phyloP scores from a whole-genome alignment of 192 early-diverging fungal genomes.

The Dissophora ornata region DNA sequence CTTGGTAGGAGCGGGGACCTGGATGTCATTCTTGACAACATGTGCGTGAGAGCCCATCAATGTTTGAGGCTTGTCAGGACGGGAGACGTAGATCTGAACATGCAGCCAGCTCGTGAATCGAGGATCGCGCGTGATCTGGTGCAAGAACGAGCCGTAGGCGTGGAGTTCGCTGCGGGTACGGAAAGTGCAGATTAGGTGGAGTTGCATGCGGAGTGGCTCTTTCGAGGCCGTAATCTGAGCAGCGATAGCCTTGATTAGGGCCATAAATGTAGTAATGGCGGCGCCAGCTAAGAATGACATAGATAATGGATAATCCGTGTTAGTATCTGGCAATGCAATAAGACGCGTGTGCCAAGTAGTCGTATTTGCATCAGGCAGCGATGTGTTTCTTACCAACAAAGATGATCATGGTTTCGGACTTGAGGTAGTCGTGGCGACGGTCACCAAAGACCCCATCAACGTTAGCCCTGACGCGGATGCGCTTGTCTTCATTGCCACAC shows the following conservation, averaged over 20 bases:
- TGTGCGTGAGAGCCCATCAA: constrained; percentile 48
- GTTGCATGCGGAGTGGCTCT: constrained; percentile 43
- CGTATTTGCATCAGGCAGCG: too few species aligned
- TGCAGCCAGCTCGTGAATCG: constrained; percentile 45
- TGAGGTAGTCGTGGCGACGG: constrained; percentile 46
- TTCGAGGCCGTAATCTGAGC: constrained; percentile 39
- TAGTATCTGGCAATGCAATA: background rate
- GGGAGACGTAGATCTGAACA: constrained; percentile 48
- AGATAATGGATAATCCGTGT: background rate
- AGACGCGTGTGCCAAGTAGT: background rate
- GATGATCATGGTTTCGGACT: constrained; percentile 37
- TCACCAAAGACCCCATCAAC: constrained; percentile 52
- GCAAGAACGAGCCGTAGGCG: constrained; percentile 51
- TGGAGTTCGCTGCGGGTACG: constrained; percentile 48
- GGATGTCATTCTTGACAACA: constrained; percentile 49
- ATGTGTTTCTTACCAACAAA: constrained; percentile 25
- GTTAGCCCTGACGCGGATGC: constrained; percentile 39
- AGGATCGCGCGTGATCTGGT: constrained; percentile 47
- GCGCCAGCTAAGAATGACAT: constrained; percentile 22
- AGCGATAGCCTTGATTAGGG: constrained; percentile 50
- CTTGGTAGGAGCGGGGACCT: constrained; percentile 22
- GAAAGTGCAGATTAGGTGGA: constrained; percentile 51
- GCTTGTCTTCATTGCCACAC: constrained; percentile 49
- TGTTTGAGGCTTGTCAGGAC: constrained; percentile 46
- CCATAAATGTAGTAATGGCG: constrained; percentile 47